Conservation (phyloP, 2,329 filamentous ascomycete genomes). For the Botrytis galanthina region DNA sequence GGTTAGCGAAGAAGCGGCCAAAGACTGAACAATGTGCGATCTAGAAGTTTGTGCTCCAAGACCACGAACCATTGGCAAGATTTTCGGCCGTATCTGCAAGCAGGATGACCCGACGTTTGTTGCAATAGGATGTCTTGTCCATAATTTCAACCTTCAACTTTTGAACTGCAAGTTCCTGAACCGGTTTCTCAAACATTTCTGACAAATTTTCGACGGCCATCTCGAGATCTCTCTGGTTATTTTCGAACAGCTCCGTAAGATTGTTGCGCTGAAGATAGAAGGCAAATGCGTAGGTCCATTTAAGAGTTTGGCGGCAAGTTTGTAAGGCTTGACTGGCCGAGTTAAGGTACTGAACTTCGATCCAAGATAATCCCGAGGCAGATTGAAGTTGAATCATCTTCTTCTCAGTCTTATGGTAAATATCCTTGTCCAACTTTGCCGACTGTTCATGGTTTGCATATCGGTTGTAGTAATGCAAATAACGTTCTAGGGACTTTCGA, state of each 20-base stretch:
- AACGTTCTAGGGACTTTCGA: constrained; percentile 87
- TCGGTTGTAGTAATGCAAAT: constrained; percentile 97
- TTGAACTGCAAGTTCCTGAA: constrained; percentile 76
- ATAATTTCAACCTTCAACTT: constrained; percentile 97
- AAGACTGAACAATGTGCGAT: background rate
- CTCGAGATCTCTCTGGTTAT: constrained; percentile 97
- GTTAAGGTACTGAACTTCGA: constrained; percentile 96
- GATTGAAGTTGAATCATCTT: constrained; percentile 98
- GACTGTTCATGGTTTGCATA: constrained; percentile 99
- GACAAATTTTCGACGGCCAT: constrained; percentile 95
- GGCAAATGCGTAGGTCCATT: constrained; percentile 99
- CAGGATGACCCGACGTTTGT: constrained; percentile 83
- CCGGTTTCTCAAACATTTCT: constrained; percentile 99
- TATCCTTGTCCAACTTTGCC: constrained; percentile 92
- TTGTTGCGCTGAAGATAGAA: constrained; percentile 98
- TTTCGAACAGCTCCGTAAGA: constrained; percentile 93
- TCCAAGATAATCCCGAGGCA: constrained; percentile 95
- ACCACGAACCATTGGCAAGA: constrained; percentile 72
- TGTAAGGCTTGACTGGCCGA: constrained; percentile 90
- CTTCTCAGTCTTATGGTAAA: constrained; percentile 94
- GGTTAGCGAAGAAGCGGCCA: background rate
- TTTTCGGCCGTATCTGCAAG: constrained; percentile 92
- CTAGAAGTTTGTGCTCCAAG: constrained; percentile 26
- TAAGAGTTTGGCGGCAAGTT: constrained; percentile 95
- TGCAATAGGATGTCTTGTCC: constrained; percentile 98